Conservation (phyloP, 139 green algal genomes). For the Picochlorum sp. region DNA sequence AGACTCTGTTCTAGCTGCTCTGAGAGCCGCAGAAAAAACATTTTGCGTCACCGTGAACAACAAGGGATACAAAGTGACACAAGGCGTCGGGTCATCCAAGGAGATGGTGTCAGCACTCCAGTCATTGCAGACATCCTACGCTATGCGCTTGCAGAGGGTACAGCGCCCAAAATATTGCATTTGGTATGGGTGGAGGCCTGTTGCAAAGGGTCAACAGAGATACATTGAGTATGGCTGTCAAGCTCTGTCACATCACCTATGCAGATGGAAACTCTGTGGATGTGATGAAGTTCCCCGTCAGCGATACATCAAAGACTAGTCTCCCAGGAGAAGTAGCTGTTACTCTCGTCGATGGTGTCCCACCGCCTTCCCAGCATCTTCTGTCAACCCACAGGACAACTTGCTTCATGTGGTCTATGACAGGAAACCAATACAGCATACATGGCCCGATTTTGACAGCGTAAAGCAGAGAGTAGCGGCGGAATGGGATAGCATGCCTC, state of each 20-base stretch:
- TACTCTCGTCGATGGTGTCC: slow-evolving; percentile 62
- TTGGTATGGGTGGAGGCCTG: slow-evolving; percentile 88
- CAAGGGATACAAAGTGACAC: slow-evolving; percentile 69
- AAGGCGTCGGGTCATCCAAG: slow-evolving; percentile 79
- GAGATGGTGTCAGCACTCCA: slow-evolving; percentile 63
- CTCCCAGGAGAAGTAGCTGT: slow-evolving; percentile 71
- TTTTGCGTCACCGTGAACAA: slow-evolving; percentile 52
- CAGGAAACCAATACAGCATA: slow-evolving; percentile 38
- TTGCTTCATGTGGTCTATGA: slow-evolving; percentile 69
- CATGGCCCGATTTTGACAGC: slow-evolving; percentile 63
- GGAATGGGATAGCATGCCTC: slow-evolving; percentile 61
- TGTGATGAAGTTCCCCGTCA: slow-evolving; percentile 75
- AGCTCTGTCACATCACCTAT: slow-evolving; percentile 79
- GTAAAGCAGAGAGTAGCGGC: slow-evolving; percentile 41
- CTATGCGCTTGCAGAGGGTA: slow-evolving; percentile 57
- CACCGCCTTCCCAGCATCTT: slow-evolving; percentile 62
- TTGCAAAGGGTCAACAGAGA: slow-evolving; percentile 84
- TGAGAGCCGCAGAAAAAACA: slow-evolving; percentile 45
- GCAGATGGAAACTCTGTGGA: slow-evolving; percentile 48
- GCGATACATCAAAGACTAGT: slow-evolving; percentile 57
- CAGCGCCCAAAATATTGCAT: slow-evolving; percentile 65
- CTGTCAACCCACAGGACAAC: slow-evolving; percentile 60
- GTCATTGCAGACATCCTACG: slow-evolving; percentile 56
- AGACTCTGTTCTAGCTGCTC: slow-evolving; percentile 58
- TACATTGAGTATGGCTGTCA: slow-evolving; percentile 88